These are phyloP conservation scores for Astraeus odoratus DNA, from an alignment of 768 basidiomycete genomes.

Conservation along the genomic window DNA sequence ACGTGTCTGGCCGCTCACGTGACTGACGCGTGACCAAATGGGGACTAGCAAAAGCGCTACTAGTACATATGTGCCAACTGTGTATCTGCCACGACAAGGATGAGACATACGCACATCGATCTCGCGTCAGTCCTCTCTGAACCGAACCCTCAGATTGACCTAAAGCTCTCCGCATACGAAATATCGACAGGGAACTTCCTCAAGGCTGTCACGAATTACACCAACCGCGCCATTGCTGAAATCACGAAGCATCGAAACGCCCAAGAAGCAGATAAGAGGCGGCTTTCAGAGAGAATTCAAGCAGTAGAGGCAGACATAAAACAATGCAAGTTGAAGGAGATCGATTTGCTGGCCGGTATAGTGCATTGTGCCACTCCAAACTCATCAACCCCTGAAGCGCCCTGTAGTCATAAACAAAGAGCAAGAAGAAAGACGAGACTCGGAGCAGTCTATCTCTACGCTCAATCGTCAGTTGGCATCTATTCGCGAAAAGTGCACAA, in stretches of 20 bases:
- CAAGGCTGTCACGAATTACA: conserved; percentile 65
- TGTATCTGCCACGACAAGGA: conserved; percentile 3
- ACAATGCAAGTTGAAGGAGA: conserved; percentile 71
- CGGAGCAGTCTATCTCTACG: conserved; percentile 51
- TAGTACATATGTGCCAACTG: too few species aligned
- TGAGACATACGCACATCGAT: conserved; percentile 47
- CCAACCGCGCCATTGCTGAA: conserved; percentile 59
- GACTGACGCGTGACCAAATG: conserved; percentile 11
- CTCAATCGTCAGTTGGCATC: conserved; percentile 63
- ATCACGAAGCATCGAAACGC: conserved; percentile 61
- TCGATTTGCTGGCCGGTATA: conserved; percentile 73
- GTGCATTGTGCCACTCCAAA: conserved; percentile 5
- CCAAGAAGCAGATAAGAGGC: conserved; percentile 58
- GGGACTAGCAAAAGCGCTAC: too few species aligned
- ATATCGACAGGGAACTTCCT: conserved; percentile 65
- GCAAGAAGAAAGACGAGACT: conserved; percentile 66
- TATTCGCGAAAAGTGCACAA: conserved; percentile 49
- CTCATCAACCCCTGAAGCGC: neutral
- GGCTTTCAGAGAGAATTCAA: conserved; percentile 51
- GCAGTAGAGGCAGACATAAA: conserved; percentile 64
- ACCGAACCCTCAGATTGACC: conserved; percentile 55
- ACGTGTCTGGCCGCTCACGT: conserved; percentile 16
- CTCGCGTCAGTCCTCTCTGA: conserved; percentile 50
- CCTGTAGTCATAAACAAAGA: conserved; percentile 56
- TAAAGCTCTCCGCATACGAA: conserved; percentile 54